Evolutionary conservation across 495 filamentous ascomycete species (phyloP).

Genomic region (Lentithecium fluviatile): DNA sequence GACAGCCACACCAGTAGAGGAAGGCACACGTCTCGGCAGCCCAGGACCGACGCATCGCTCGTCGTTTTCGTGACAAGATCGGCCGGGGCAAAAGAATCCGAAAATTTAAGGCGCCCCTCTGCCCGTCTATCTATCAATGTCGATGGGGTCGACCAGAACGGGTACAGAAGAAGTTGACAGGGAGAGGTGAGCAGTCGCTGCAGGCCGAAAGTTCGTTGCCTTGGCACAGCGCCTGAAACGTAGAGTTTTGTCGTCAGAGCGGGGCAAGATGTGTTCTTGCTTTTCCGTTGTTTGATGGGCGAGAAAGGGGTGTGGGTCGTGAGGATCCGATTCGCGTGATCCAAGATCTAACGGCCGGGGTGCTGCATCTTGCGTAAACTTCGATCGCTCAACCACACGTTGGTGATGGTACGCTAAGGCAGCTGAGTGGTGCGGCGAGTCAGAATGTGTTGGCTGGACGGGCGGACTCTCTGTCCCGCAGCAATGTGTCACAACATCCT

Average conservation of each 20-base stretch:
- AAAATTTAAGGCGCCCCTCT: no score
- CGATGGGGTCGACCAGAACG: no score
- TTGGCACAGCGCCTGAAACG: constrained; percentile 26
- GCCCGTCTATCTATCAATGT: no score
- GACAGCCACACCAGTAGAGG: constrained; percentile 1
- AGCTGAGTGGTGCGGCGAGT: no score
- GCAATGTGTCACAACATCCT: background rate
- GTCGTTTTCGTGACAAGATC: background rate
- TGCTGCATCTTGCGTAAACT: constrained; percentile 27
- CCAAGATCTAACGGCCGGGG: constrained; percentile 34
- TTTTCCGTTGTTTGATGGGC: constrained; percentile 14
- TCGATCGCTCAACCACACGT: background rate
- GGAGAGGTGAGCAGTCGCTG: constrained; percentile 1
- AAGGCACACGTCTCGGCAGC: constrained; percentile 14
- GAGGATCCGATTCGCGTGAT: constrained; percentile 33
- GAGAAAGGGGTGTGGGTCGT: constrained; percentile 11
- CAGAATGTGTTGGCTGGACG: background rate
- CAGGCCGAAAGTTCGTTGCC: constrained; percentile 15
- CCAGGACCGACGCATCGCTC: background rate
- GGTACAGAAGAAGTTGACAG: background rate
- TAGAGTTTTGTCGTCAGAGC: background rate
- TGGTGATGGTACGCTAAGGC: no score
- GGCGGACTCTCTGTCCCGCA: background rate
- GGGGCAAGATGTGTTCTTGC: constrained; percentile 1
- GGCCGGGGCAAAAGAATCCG: background rate